phyloP scores from a whole-genome alignment of 2,329 filamentous ascomycete species.

The Colletotrichum somersetense region DNA sequence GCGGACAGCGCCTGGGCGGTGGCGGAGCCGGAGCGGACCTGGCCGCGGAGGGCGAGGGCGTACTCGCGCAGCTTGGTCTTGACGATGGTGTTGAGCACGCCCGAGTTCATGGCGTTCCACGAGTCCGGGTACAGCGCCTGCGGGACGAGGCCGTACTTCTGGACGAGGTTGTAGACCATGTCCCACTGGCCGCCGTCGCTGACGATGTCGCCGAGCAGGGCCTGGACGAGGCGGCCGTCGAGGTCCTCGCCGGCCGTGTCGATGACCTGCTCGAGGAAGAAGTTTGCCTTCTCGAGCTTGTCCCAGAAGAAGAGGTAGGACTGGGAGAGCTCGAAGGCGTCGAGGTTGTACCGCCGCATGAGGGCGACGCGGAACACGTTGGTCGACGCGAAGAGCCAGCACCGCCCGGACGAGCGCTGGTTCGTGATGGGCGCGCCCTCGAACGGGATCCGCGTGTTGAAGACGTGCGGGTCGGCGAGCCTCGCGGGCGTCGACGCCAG shows the following conservation, averaged over 20 bases:
- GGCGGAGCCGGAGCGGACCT: slow-evolving; percentile 56
- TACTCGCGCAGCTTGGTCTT: slow-evolving; percentile 91
- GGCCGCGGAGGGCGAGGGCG: slow-evolving; percentile 76
- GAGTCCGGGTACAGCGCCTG: slow-evolving; percentile 85
- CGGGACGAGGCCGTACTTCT: slow-evolving; percentile 90
- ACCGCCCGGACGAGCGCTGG: slow-evolving; percentile 83
- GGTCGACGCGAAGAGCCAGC: slow-evolving; percentile 93
- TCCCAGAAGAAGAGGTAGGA: slow-evolving; percentile 94
- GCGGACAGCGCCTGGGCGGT: slow-evolving; percentile 56
- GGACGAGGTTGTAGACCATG: slow-evolving; percentile 88
- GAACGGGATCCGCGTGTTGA: slow-evolving; percentile 85
- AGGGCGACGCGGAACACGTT: slow-evolving; percentile 91
- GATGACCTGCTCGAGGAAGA: slow-evolving; percentile 86
- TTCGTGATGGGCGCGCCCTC: slow-evolving; percentile 89
- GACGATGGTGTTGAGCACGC: slow-evolving; percentile 78
- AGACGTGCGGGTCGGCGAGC: slow-evolving; percentile 80
- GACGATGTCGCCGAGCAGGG: slow-evolving; percentile 75
- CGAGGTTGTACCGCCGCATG: slow-evolving; percentile 84
- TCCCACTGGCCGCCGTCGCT: slow-evolving; percentile 92
- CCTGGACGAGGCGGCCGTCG: slow-evolving; percentile 79
- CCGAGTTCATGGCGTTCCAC: slow-evolving; percentile 80
- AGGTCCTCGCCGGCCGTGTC: slow-evolving; percentile 79
- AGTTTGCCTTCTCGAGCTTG: slow-evolving; percentile 92
- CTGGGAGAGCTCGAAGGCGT: slow-evolving; percentile 87
- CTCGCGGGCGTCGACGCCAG: slow-evolving; percentile 73